A percentile compares a stretch with the other conserved stretches of the same genome.
phyloP scores from a whole-genome alignment of 495 filamentous ascomycete genomes.

The Trichoderma gamsii region DNA sequence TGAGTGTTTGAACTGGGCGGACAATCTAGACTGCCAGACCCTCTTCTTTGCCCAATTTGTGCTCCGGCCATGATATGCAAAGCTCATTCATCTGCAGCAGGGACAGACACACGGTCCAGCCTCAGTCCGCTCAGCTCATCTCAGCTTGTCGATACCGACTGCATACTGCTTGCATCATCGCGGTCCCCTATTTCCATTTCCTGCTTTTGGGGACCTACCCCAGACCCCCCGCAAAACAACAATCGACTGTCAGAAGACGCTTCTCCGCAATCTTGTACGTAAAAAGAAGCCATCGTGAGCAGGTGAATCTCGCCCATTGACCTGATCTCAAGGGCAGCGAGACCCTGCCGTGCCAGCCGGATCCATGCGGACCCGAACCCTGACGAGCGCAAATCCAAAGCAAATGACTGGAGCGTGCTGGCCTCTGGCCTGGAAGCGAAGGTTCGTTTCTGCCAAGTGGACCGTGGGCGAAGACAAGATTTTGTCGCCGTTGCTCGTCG shows the following conservation, averaged over 20 bases:
- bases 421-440: not conserved
- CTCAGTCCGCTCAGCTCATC: too few species aligned
- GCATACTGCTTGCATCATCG: too few species aligned
- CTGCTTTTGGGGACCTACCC: not conserved
- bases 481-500: not conserved
- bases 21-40: not conserved
- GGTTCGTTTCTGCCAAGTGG: not conserved
- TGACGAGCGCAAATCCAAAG: too few species aligned
- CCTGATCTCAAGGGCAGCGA: not conserved
- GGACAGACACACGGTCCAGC: too few species aligned
- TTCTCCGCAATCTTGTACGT: conserved; percentile 13
- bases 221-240: conserved; percentile 11
- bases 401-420: not conserved
- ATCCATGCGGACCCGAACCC: not conserved
- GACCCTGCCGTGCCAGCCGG: not conserved
- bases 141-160: too few species aligned
- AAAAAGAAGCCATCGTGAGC: not conserved
- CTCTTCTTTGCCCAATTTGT: not conserved
- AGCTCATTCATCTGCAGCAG: too few species aligned
- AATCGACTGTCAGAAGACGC: not conserved
- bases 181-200: not conserved
- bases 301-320: not conserved
- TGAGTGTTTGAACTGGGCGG: not conserved
- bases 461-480: not conserved
- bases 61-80: too few species aligned